Conservation (phyloP, 169 alveolate species). For the Cryptosporidium xiaoi region DNA sequence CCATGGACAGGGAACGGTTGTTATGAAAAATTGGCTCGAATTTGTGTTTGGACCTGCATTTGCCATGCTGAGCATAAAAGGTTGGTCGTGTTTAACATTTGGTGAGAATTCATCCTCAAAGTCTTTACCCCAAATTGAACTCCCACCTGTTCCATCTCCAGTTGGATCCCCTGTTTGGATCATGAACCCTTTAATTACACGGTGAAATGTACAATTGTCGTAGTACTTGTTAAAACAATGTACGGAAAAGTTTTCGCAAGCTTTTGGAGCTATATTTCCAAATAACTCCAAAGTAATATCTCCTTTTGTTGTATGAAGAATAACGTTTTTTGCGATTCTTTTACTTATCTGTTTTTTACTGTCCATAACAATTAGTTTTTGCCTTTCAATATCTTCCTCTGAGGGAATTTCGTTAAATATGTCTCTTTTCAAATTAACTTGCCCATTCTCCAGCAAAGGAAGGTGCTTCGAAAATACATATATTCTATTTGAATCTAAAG, state of each 20-base stretch:
- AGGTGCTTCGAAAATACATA: conserved; percentile 83
- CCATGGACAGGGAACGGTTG: conserved; percentile 97
- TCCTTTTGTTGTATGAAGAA: conserved; percentile 96
- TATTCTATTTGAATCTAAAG: conserved; percentile 84
- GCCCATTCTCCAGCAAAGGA: conserved; percentile 78
- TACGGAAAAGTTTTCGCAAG: conserved; percentile 96
- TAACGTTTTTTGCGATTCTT: conserved; percentile 88
- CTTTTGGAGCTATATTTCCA: conserved; percentile 91
- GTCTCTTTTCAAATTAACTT: conserved; percentile 89
- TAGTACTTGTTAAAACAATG: conserved; percentile 94
- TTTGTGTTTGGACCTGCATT: conserved; percentile 98
- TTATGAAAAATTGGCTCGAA: conserved; percentile 97
- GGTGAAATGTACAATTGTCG: conserved; percentile 85
- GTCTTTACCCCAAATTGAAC: conserved; percentile 92
- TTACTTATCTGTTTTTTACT: conserved; percentile 33
- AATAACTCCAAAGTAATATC: conserved; percentile 94
- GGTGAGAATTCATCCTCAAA: conserved; percentile 96
- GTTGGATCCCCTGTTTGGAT: conserved; percentile 99
- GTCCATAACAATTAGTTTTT: conserved; percentile 52
- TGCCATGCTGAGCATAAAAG: conserved; percentile 98
- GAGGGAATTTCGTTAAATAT: conserved; percentile 90
- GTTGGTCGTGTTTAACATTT: conserved; percentile 93
- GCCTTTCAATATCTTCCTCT: conserved; percentile 62
- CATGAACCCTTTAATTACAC: conserved; percentile 96
- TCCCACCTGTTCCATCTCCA: conserved; percentile 99